These are phyloP conservation scores for Hyaloscypha variabilis DNA, from an alignment of 495 filamentous ascomycete species.

Conservation along the genomic window DNA sequence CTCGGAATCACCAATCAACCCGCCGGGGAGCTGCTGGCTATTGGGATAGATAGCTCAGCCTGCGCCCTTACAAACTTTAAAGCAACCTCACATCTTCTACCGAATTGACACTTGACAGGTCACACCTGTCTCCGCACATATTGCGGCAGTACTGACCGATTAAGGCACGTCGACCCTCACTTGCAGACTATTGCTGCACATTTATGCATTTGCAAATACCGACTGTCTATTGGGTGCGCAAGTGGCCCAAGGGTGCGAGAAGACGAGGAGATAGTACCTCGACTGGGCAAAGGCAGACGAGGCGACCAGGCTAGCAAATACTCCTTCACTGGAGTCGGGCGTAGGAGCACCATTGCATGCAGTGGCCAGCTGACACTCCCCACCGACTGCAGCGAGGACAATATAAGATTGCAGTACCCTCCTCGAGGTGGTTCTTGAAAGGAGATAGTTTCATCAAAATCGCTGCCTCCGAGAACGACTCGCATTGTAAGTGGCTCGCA, in stretches of 20 bases:
- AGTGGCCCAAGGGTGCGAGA: neutral
- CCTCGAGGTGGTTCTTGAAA: neutral
- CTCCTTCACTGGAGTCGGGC: neutral
- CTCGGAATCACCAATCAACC: neutral
- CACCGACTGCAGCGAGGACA: neutral
- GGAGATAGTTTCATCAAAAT: neutral
- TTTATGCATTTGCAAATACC: neutral
- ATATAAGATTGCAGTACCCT: slow-evolving; percentile 24
- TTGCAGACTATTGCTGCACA: slow-evolving; percentile 20
- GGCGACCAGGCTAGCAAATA: slow-evolving; percentile 23
- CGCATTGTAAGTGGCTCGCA: neutral
- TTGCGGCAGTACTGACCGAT: slow-evolving; percentile 9
- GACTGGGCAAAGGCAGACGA: slow-evolving; percentile 23
- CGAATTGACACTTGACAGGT: slow-evolving; percentile 18
- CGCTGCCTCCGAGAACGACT: neutral
- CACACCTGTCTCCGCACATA: slow-evolving; percentile 4
- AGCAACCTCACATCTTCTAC: slow-evolving; percentile 4
- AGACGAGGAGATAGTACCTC: slow-evolving; percentile 2
- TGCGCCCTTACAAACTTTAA: slow-evolving; percentile 5
- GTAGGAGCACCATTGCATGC: slow-evolving; percentile 6
- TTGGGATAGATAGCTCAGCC: neutral
- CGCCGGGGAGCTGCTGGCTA: neutral
- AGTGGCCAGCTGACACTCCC: slow-evolving; percentile 22
- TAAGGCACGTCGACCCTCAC: slow-evolving; percentile 4
- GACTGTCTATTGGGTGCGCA: slow-evolving; percentile 10